A percentile compares a stretch with the other conserved stretches of the same genome.
phyloP scores from a whole-genome alignment of 139 green algal genomes.

The Astrephomene gubernaculifera region DNA sequence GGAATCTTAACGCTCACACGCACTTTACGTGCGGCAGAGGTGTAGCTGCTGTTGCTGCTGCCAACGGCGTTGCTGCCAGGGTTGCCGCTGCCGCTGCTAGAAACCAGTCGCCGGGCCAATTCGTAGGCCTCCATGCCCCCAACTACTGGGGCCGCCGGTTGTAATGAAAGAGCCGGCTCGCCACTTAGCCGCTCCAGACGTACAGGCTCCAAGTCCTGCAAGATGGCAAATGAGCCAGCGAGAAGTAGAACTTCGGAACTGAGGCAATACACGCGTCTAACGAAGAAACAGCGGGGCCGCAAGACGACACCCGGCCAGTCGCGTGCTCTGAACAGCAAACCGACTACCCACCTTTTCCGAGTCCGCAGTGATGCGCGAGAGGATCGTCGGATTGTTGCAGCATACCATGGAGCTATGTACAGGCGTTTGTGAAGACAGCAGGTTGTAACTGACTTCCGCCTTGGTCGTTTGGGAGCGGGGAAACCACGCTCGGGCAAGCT shows the following conservation, averaged over 20 bases:
- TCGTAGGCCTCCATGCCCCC: slow-evolving; percentile 8
- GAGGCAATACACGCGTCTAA: too few species aligned
- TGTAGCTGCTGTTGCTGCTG: background rate
- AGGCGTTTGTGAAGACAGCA: background rate
- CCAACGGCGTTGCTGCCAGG: too few species aligned
- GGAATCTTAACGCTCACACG: slow-evolving; percentile 38
- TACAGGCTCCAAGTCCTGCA: slow-evolving; percentile 18
- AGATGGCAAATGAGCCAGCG: too few species aligned
- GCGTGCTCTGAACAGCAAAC: too few species aligned
- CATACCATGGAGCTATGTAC: slow-evolving; percentile 26
- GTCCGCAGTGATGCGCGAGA: background rate
- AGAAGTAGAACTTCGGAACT: too few species aligned
- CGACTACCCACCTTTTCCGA: slow-evolving; percentile 1
- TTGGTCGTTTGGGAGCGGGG: background rate
- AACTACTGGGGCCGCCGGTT: too few species aligned
- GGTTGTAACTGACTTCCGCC: background rate
- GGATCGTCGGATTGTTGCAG: slow-evolving; percentile 13
- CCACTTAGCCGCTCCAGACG: slow-evolving; percentile 7
- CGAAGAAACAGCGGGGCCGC: too few species aligned
- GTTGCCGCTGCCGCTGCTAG: background rate
- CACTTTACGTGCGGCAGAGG: background rate
- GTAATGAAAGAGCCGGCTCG: background rate
- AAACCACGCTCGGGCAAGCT: background rate
- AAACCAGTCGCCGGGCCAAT: slow-evolving; percentile 25
- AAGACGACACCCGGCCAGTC: too few species aligned